Base-by-base conservation (phyloP, 1,139 yeast species). In the Pichia sp. region DNA sequence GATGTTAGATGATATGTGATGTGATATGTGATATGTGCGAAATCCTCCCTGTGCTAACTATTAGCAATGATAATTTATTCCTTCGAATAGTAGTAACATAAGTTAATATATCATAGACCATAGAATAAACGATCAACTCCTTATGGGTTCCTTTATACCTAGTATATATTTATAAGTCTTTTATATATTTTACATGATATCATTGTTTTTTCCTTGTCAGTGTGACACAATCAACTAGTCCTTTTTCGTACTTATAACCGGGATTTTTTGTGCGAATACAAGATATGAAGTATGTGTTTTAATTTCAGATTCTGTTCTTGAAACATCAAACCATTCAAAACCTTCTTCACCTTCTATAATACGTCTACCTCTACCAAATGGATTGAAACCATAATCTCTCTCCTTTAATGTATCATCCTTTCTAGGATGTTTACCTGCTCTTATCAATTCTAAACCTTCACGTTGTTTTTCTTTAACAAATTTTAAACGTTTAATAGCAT, bases 241-340 rank as follows among this genome's bases (percentile, higher is more conserved):
- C 12, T 11, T n/a, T 31, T 9, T 27, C 30, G 9, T 22, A 20
- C 22, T 12, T 4, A 35, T 26, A 9, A 25, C 8, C 11, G 49
- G 49, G 39, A 66, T 57, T 52, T 69, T 71, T 50, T 65, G 71
- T 31, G 98, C 99, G 74, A 94, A 94, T 1, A 97, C 87, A 60
- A 94, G 69, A 61, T 87, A 94, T 1, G 97, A 87, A 0, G 99
- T 94, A 56, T 94, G 99, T 23, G 90, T 83, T 66, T 90, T 92
- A 57, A 92, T 73, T 58, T 92, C 97, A 4, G 80, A 59, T 62
- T 92, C 98, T 4, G 83, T 70, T 60, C 80, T 82, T 16, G 96
- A 80, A 25, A 90, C 94, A 53, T 87, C 74, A 50, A 73, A 69
- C 99, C 99, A 94, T 31, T 75, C 68, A 63, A 71, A 92, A 6